Percentiles rank a stretch among this genome's conserved stretches.
Conservation (phyloP, 495 filamentous ascomycete species). For the Gamarada debralockiae region DNA sequence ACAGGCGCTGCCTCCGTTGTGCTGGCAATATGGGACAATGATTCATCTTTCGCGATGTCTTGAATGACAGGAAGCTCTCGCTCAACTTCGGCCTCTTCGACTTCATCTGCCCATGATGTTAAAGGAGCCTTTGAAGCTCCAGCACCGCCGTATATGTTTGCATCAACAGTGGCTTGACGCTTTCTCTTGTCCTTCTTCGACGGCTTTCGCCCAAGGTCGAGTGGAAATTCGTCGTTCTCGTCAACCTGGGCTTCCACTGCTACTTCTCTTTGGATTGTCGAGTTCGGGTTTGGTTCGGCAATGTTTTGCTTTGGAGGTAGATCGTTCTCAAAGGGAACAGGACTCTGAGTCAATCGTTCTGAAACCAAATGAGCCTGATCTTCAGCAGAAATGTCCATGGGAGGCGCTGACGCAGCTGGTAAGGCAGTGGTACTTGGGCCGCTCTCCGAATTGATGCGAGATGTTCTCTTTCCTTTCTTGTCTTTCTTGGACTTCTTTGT, state of each 20-base stretch:
- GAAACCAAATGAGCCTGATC: neutral
- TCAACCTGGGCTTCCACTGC: neutral
- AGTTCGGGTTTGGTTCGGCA: too few relatives aligned
- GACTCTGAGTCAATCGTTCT: constrained; percentile 15
- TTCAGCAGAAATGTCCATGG: neutral
- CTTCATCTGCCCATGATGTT: constrained; percentile 25
- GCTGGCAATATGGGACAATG: constrained; percentile 23
- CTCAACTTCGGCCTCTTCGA: constrained; percentile 22
- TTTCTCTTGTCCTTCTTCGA: constrained; percentile 29
- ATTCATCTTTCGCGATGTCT: constrained; percentile 23
- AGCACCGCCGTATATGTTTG: neutral
- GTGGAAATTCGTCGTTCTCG: constrained; percentile 17
- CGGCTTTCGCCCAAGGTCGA: constrained; percentile 19
- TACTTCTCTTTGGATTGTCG: too few relatives aligned
- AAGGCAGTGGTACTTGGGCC: constrained; percentile 20
- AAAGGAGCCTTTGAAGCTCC: constrained; percentile 1
- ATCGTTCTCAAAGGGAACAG: neutral
- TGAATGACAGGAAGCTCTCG: constrained; percentile 21
- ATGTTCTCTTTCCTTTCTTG: constrained; percentile 18
- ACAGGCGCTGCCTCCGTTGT: constrained; percentile 11
- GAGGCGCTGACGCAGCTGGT: constrained; percentile 14
- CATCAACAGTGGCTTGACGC: constrained; percentile 21
- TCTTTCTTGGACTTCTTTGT: constrained; percentile 26
- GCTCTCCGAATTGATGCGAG: constrained; percentile 12
- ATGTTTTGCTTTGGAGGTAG: neutral